Evolutionary conservation across 2,329 filamentous ascomycete genomes (phyloP).

Genomic region (Whalleya microplaca): DNA sequence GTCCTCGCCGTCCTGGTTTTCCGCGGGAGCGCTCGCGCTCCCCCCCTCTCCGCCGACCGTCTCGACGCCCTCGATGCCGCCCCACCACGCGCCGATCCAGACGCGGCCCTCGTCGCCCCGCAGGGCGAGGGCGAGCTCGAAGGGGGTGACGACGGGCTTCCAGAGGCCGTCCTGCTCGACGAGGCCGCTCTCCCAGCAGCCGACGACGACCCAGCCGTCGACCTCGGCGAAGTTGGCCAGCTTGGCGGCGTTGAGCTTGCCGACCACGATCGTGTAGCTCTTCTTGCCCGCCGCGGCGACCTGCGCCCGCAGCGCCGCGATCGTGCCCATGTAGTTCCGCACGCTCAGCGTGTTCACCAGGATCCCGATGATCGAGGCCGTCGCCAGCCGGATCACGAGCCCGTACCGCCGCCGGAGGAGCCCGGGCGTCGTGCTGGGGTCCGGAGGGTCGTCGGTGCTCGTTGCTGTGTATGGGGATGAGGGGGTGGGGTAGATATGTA

Average conservation of each 20-base stretch:
- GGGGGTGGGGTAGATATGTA: conserved; percentile 75
- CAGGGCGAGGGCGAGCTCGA: conserved; percentile 82
- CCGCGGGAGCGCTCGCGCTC: conserved; percentile 22
- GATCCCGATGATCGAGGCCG: conserved; percentile 86
- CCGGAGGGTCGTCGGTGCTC: conserved; percentile 45
- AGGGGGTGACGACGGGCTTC: conserved; percentile 90
- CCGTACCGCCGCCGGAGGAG: conserved; percentile 85
- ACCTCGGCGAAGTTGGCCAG: conserved; percentile 96
- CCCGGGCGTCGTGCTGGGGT: conserved; percentile 48
- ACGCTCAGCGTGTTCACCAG: conserved; percentile 95
- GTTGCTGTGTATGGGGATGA: conserved; percentile 49
- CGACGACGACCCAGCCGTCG: conserved; percentile 95
- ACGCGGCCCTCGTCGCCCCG: conserved; percentile 74
- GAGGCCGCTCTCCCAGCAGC: conserved; percentile 95
- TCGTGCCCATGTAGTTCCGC: conserved; percentile 82
- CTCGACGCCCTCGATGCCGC: conserved; percentile 76
- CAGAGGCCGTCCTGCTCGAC: conserved; percentile 90
- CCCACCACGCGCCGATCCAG: conserved; percentile 89
- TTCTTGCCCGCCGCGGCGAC: conserved; percentile 88
- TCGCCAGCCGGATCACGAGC: conserved; percentile 77
- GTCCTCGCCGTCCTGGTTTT: conserved; percentile 4
- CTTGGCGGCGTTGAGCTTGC: conserved; percentile 94
- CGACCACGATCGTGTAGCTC: conserved; percentile 93
- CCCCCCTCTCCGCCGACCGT: conserved; percentile 38
- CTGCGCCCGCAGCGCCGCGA: conserved; percentile 71